Conservation (phyloP, 1,139 yeast genomes). For the Zygosaccharomyces sapae region DNA sequence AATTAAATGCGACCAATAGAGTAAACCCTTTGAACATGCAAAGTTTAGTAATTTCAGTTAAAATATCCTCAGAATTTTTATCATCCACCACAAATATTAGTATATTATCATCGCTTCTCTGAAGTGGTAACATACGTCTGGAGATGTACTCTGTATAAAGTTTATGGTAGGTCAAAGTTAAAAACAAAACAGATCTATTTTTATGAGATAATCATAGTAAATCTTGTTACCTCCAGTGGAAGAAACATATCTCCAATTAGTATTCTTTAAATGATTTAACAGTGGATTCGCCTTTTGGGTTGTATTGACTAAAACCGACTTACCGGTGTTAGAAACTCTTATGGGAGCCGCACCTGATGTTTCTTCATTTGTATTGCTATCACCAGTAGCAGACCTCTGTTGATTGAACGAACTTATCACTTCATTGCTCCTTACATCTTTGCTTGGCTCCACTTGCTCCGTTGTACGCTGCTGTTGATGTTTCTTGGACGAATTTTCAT, state of each 20-base stretch:
- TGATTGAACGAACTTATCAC: slow-evolving; percentile 31
- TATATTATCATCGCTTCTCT: slow-evolving; percentile 53
- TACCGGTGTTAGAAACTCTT: slow-evolving; percentile 13
- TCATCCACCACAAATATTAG: slow-evolving; percentile 74
- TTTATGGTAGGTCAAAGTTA: slow-evolving; percentile 77
- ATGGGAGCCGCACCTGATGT: neutral
- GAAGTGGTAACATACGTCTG: slow-evolving; percentile 58
- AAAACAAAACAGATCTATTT: slow-evolving; percentile 64
- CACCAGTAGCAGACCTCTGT: slow-evolving; percentile 11
- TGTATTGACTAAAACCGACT: slow-evolving; percentile 44
- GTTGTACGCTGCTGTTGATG: neutral
- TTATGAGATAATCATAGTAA: slow-evolving; percentile 63
- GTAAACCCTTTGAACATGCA: slow-evolving; percentile 70
- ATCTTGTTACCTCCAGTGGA: slow-evolving; percentile 41
- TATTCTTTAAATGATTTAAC: slow-evolving; percentile 45
- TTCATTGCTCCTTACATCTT: neutral
- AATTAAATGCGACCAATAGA: slow-evolving; percentile 72
- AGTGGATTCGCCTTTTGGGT: slow-evolving; percentile 62
- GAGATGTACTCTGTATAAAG: slow-evolving; percentile 83
- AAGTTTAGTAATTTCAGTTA: slow-evolving; percentile 65
- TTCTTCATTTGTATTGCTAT: neutral
- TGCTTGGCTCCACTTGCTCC: neutral
- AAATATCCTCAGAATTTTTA: slow-evolving; percentile 63
- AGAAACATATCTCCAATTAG: slow-evolving; percentile 48
- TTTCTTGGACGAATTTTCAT: slow-evolving; percentile 2